These are phyloP conservation scores for Amanita molliuscula DNA, from an alignment of 768 basidiomycete genomes.

Conservation along the genomic window DNA sequence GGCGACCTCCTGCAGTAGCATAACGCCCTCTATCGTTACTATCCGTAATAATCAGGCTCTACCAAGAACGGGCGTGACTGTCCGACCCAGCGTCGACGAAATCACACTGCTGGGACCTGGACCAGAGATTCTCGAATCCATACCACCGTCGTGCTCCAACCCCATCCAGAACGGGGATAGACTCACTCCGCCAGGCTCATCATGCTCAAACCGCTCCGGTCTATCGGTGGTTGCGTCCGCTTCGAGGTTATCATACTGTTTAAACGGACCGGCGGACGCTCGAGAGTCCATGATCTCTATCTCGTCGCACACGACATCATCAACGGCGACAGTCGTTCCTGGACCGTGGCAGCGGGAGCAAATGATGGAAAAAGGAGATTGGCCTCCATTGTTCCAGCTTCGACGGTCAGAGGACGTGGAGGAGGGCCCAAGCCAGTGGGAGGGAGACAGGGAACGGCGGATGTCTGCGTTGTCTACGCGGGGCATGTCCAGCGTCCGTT, in stretches of 20 bases:
- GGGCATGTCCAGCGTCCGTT: neutral
- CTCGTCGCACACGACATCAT: slow-evolving; percentile 1
- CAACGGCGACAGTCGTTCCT: slow-evolving; percentile 5
- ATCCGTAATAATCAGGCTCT: neutral
- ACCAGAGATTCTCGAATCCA: neutral
- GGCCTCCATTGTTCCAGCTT: neutral
- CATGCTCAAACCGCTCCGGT: neutral
- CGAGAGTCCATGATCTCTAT: slow-evolving; percentile 1
- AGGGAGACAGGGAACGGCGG: neutral
- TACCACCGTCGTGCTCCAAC: neutral
- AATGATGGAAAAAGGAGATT: neutral
- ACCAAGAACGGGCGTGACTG: neutral
- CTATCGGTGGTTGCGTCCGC: neutral
- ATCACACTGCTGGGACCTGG: neutral
- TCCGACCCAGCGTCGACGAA: neutral
- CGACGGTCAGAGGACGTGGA: neutral
- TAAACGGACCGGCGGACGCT: neutral
- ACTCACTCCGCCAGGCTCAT: neutral
- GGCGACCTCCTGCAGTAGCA: neutral
- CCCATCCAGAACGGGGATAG: neutral
- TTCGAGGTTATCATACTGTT: neutral
- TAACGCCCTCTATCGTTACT: neutral
- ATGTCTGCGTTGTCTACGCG: neutral
- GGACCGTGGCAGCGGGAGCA: slow-evolving; percentile 6
- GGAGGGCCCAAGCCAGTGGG: neutral